A percentile compares a stretch with the other conserved stretches of the same genome.
These are phyloP conservation scores for Jaenimonas drosophilae DNA, from an alignment of 208 protist genomes.

Conservation along the genomic window DNA sequence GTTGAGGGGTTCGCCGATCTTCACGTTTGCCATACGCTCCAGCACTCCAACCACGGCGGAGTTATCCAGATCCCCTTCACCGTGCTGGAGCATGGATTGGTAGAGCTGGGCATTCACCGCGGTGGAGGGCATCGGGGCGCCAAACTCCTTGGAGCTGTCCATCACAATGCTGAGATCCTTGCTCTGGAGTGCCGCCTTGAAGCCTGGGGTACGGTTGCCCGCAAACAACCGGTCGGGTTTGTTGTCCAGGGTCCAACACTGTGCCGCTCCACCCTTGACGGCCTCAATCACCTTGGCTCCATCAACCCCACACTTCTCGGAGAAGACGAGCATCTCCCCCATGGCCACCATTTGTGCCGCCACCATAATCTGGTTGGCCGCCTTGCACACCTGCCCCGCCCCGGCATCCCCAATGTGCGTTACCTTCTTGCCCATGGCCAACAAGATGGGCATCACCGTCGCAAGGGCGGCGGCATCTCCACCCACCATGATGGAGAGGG, in stretches of 20 bases:
- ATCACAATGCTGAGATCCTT: slow-evolving; percentile 93
- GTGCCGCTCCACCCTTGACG: slow-evolving; percentile 85
- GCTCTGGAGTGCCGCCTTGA: slow-evolving; percentile 92
- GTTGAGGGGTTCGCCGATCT: slow-evolving; percentile 73
- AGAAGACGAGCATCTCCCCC: slow-evolving; percentile 90
- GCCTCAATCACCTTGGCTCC: slow-evolving; percentile 74
- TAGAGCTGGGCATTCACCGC: slow-evolving; percentile 90
- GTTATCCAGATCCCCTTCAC: slow-evolving; percentile 89
- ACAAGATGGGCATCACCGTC: slow-evolving; percentile 62
- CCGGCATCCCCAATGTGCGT: slow-evolving; percentile 84
- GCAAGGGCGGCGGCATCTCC: slow-evolving; percentile 74
- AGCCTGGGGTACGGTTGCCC: slow-evolving; percentile 91
- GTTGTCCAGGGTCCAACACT: slow-evolving; percentile 89
- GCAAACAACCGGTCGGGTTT: slow-evolving; percentile 89
- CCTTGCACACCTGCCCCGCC: slow-evolving; percentile 94
- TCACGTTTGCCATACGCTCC: slow-evolving; percentile 77
- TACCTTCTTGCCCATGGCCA: slow-evolving; percentile 74
- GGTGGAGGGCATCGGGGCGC: slow-evolving; percentile 82
- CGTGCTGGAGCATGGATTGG: slow-evolving; percentile 80
- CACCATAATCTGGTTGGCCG: slow-evolving; percentile 94
- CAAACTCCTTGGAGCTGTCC: slow-evolving; percentile 81
- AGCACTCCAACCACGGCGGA: slow-evolving; percentile 90
- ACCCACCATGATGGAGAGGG: slow-evolving; percentile 93
- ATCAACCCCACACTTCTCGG: slow-evolving; percentile 87
- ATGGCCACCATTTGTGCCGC: slow-evolving; percentile 92